Evolutionary conservation across 2,329 filamentous ascomycete genomes (phyloP), one percentile per base, ranked within the genome.

Genomic region (Colletotrichum destructivum): DNA sequence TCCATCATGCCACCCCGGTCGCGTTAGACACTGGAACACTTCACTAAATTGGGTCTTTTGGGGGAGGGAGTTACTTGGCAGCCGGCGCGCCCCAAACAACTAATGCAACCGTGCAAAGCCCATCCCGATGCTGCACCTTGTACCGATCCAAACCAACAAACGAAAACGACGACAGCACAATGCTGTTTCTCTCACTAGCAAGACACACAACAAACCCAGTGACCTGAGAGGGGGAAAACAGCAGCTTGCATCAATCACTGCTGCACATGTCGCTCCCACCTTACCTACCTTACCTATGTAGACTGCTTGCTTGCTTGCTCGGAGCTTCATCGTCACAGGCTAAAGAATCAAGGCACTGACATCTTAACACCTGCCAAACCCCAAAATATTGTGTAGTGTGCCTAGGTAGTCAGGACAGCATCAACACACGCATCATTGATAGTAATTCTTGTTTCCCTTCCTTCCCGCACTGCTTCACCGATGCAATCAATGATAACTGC

Each of bases 1-100:
- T 7, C 8, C 6, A 12, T 52, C 9, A 63, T 59, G 57, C 64
- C 51, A 71, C 35, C 57, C 57, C 46, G 15, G 64, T 62, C 66
- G 40, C 51, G 60, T 64, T 35, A 69, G 69, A 72, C 66, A 61
- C 52, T 47, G 35, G 35, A 63, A 35, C 61, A 42, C 46, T 52
- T 42, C 57, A 38, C 46, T 42, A 23, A 44, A 66, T 40, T 26
- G 40, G 23, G 56, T 38, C 51, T 47, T 46, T 46, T 38, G 8
- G 54, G 44, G 21, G 21, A 35, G 16, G 31, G 42, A 21, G 46
- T 40, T 15, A n/a, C 52, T 65, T 57, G 65, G 38, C 51, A 54
- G 16, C 31, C 55, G 38, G 42, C 52, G 62, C 35, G 35, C 47
- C 31, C 51, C 54, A 59, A 71, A 42, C 21, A 31, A 31, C 49